Percentiles rank a stretch among this genome's conserved stretches.
Conservation (phyloP, 768 basidiomycete species). For the Stropharia rugosoannulata region DNA sequence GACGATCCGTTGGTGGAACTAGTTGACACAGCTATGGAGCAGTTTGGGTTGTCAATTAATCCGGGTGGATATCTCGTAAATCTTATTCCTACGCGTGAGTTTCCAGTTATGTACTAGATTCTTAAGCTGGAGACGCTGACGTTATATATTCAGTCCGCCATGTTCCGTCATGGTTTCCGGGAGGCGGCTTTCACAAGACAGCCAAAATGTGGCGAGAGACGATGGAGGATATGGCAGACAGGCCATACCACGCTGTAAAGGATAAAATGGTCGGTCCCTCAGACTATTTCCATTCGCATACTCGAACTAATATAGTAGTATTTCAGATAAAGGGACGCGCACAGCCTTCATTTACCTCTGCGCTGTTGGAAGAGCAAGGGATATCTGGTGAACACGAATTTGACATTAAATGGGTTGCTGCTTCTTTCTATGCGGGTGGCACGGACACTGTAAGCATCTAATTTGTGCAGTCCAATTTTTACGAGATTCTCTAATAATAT, state of each 20-base stretch:
- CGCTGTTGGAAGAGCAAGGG: constrained; percentile 20
- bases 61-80: constrained; percentile 30
- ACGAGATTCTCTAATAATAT: background rate
- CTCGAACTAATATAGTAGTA: no score
- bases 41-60: constrained; percentile 1
- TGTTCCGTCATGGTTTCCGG: constrained; percentile 41
- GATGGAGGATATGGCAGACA: constrained; percentile 31
- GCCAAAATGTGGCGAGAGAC: constrained; percentile 30
- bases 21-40: no score
- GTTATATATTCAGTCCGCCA: constrained; percentile 14
- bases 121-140: no score
- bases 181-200: constrained; percentile 39
- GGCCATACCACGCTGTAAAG: constrained; percentile 36
- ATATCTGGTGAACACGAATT: constrained; percentile 22
- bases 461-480: no score
- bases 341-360: constrained; percentile 16
- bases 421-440: constrained; percentile 14
- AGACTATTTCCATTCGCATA: background rate
- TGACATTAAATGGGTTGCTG: background rate
- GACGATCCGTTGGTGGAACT: no score
- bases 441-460: constrained; percentile 7
- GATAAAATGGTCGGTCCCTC: constrained; percentile 25
- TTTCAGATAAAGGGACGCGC: constrained; percentile 13
- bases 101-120: background rate
- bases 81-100: constrained; percentile 21